Percentiles rank a stretch among this genome's conserved stretches.
Conservation (phyloP, 2,329 filamentous ascomycete genomes). For the Curvularia eragrostidis region DNA sequence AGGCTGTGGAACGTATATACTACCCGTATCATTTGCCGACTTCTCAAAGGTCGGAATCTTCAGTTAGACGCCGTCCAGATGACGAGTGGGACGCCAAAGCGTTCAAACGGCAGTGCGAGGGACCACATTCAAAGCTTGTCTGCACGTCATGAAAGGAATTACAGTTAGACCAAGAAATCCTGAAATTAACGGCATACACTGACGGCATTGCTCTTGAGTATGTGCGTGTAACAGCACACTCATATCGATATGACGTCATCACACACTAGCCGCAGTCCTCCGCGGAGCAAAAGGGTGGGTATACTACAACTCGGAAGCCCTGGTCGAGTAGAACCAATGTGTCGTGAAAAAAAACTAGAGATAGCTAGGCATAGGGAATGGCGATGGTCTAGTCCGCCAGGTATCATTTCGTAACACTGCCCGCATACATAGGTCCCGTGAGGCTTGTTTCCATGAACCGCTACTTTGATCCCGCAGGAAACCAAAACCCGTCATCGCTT, state of each 20-base stretch:
- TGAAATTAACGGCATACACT: not conserved
- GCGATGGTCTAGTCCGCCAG: constrained; percentile 44
- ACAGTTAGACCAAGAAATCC: not conserved
- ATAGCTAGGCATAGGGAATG: constrained; percentile 30
- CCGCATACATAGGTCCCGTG: constrained; percentile 30
- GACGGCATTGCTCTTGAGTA: not conserved
- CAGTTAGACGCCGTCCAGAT: not conserved
- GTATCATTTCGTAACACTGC: constrained; percentile 48
- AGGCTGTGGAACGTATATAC: not conserved
- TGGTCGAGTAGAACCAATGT: constrained; percentile 6
- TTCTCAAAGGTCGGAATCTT: not conserved
- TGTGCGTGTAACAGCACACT: not conserved
- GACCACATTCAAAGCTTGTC: constrained; percentile 10
- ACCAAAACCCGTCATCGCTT: constrained; percentile 23
- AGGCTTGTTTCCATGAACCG: constrained; percentile 30
- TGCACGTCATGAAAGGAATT: not conserved
- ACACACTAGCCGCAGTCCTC: not conserved
- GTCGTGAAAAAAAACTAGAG: constrained; percentile 18
- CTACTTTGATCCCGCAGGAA: constrained; percentile 31
- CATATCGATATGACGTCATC: constrained; percentile 8
- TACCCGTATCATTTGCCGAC: not conserved
- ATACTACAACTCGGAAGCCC: not conserved
- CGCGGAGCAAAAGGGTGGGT: not conserved
- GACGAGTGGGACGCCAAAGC: not conserved
- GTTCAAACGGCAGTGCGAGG: constrained; percentile 3